A percentile compares a stretch with the other conserved stretches of the same genome.
Conservation (phyloP, 2,329 filamentous ascomycete genomes). For the Hirsutella thompsonii region DNA sequence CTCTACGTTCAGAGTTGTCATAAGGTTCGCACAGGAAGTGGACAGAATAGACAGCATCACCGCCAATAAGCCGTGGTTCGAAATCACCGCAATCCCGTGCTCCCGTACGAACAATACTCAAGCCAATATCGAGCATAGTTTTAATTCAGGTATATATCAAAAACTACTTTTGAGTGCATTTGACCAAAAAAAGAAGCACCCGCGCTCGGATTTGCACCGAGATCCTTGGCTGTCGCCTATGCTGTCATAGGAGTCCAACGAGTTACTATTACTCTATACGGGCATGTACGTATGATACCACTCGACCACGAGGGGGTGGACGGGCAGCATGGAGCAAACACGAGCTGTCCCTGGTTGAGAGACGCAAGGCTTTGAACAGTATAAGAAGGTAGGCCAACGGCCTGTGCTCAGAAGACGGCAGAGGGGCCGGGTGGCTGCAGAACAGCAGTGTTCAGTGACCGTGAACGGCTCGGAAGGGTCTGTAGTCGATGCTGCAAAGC, state of each 20-base stretch:
- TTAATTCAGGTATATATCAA: too few species aligned
- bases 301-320: background rate
- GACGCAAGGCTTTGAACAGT: background rate
- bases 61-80: too few species aligned
- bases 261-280: constrained; percentile 22
- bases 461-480: too few species aligned
- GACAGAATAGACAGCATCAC: too few species aligned
- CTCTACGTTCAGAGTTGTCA: too few species aligned
- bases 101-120: too few species aligned
- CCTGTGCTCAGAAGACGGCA: background rate
- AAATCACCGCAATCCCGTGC: too few species aligned
- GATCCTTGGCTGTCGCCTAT: constrained; percentile 21
- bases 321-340: background rate
- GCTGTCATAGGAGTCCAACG: constrained; percentile 20
- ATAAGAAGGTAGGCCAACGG: background rate
- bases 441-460: background rate
- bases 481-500: too few species aligned
- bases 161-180: background rate
- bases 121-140: too few species aligned
- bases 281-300: constrained; percentile 5
- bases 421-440: background rate
- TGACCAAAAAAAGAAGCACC: constrained; percentile 10
- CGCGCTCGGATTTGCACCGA: constrained; percentile 23
- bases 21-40: too few species aligned
- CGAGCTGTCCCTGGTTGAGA: background rate